These are phyloP conservation scores for Kernera saxatilis DNA, from an alignment of 345 rosid genomes.

Conservation along the genomic window DNA sequence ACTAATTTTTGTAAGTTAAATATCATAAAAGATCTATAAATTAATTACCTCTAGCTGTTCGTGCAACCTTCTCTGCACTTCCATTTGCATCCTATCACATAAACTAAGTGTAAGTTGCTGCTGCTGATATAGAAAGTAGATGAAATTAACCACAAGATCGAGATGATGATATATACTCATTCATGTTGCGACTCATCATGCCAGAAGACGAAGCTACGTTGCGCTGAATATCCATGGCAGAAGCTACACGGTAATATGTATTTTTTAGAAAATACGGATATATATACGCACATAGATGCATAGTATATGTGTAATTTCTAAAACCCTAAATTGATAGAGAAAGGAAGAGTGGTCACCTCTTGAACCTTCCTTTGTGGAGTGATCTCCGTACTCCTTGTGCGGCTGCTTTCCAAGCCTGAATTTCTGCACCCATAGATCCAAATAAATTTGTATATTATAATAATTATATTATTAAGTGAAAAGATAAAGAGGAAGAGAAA, in stretches of 20 bases:
- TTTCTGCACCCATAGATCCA: slow-evolving; percentile 45
- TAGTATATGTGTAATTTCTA: neutral
- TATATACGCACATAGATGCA: neutral
- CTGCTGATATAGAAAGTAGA: neutral
- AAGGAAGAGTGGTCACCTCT: slow-evolving; percentile 34
- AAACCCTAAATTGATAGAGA: slow-evolving; percentile 31
- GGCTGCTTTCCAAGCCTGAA: slow-evolving; percentile 99
- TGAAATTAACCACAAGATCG: neutral
- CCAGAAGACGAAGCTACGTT: slow-evolving; percentile 83
- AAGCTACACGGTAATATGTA: slow-evolving; percentile 32
- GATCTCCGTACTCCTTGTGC: slow-evolving; percentile 97
- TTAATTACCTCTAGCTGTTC: slow-evolving; percentile 87
- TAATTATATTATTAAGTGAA: neutral
- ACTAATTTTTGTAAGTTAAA: neutral
- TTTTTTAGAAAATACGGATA: neutral
- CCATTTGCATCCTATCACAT: slow-evolving; percentile 97
- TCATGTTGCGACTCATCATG: slow-evolving; percentile 87
- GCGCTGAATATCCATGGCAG: slow-evolving; percentile 83
- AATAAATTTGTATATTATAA: neutral
- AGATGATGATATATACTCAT: slow-evolving; percentile 50
- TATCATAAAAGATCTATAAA: neutral
- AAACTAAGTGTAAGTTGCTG: slow-evolving; percentile 45
- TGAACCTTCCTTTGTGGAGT: slow-evolving; percentile 85
- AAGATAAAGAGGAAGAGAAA: slow-evolving; percentile 31
- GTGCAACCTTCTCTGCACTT: slow-evolving; percentile 96